These are phyloP conservation scores for Takakia lepidozioides DNA, from an alignment of 225 moss, liverwort and hornwort genomes.

Conservation along the genomic window DNA sequence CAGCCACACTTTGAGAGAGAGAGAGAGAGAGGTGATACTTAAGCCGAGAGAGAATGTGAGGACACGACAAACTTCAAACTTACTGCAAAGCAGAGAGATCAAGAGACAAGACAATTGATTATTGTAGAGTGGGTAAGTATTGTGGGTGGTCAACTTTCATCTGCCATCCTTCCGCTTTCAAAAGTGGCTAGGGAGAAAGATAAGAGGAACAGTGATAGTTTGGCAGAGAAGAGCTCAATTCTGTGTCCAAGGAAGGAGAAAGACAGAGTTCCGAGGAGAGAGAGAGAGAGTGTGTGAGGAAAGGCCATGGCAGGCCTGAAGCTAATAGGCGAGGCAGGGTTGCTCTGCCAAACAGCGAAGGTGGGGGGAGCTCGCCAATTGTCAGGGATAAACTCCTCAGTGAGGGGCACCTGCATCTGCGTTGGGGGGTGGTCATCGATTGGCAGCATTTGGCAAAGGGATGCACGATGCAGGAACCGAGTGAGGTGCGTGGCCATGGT, in stretches of 20 bases:
- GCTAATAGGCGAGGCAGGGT: constrained; percentile 2
- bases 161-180: neutral
- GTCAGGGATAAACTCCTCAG: neutral
- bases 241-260: neutral
- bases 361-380: neutral
- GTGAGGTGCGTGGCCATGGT: constrained; percentile 35
- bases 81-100: too few relatives aligned
- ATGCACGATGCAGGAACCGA: neutral
- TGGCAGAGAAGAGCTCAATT: too few relatives aligned
- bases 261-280: neutral
- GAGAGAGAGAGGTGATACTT: too few relatives aligned
- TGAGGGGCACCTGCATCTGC: neutral
- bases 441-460: neutral
- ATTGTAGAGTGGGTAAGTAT: too few relatives aligned
- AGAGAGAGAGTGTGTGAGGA: constrained; percentile 2
- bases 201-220: neutral
- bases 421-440: too few relatives aligned
- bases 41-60: too few relatives aligned
- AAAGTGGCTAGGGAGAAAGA: neutral
- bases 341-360: neutral
- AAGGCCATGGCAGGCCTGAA: constrained; percentile 3
- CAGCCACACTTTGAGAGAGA: too few relatives aligned
- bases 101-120: too few relatives aligned
- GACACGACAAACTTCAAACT: too few relatives aligned
- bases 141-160: too few relatives aligned